phyloP scores from a whole-genome alignment of 768 basidiomycete genomes.

The Lactifluus rugatus region DNA sequence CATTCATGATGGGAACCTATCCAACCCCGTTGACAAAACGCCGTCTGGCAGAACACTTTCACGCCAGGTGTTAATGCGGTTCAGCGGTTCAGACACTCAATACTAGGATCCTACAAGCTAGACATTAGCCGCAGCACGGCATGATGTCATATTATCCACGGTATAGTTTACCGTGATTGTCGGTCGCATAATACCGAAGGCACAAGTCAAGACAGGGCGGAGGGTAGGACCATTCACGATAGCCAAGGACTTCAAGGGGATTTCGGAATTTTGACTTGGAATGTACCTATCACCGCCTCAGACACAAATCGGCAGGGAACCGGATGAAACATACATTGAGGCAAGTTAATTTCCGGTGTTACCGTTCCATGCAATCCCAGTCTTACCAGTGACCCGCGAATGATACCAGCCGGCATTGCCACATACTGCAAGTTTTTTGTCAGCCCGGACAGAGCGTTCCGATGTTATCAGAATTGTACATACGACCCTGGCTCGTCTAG shows the following conservation, averaged over 20 bases:
- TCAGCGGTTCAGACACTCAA: not conserved
- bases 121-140: not conserved
- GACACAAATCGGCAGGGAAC: not conserved
- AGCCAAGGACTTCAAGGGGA: slow-evolving; percentile 27
- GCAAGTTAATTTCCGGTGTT: slow-evolving; percentile 68
- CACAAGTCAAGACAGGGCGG: not conserved
- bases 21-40: not conserved
- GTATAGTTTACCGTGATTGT: not conserved
- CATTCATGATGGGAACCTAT: not conserved
- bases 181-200: not conserved
- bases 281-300: slow-evolving; percentile 48
- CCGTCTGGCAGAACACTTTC: not conserved
- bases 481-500: slow-evolving; percentile 63
- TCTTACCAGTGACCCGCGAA: slow-evolving; percentile 71
- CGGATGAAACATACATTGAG: slow-evolving; percentile 58
- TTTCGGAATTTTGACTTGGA: slow-evolving; percentile 75
- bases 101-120: not conserved
- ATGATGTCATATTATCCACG: not conserved
- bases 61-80: not conserved
- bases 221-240: not conserved
- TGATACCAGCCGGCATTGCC: slow-evolving; percentile 72
- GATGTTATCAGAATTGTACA: slow-evolving; percentile 19
- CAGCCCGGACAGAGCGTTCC: not conserved
- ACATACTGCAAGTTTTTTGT: slow-evolving; percentile 46
- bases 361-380: slow-evolving; percentile 72